Evolutionary conservation across 2,329 filamentous ascomycete species (phyloP), one percentile per base, ranked within the genome.

Genomic region (Anthostomella pinea): DNA sequence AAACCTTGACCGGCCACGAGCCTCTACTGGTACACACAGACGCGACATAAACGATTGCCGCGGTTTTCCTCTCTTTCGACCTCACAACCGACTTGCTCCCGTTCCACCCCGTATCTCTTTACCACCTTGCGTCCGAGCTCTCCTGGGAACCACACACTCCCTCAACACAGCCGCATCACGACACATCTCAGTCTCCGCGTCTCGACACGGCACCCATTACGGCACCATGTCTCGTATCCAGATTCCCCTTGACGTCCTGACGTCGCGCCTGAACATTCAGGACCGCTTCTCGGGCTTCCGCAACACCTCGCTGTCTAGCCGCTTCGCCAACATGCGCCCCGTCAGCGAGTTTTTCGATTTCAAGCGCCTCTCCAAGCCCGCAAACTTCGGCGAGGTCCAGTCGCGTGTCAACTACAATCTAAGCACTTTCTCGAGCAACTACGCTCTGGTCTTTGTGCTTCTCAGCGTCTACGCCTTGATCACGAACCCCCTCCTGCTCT

Each of bases 361-460:
- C 69, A 96, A 96, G 80, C 88, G 90, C 53, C 58, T 98, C 38
- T 95, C 88, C 51, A 98, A 97, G 72, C 93, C 93, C 18, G 79
- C 79, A 60, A 94, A 94, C 71, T 96, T 97, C 57, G 72, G 72
- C 50, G 90, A 96, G 66, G 81, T 88, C 48, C 91, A 97, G 68
- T 89, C 84, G 54, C 82, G 91, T 50, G 83, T 95, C 70, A 95
- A 94, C 75, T 96, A 96, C 82, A 98, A 98, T 68, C 71, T 98
- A 50, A 81, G 85, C 64, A 85, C 97, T 73, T 98, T 95, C 75
- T 94, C 89, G 46, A 96, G 88, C 83, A 98, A 98, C 74, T 98
- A 98, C 77, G 85, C 86, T 52, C 84, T 86, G 48, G 79, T 97
- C 54, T 95, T 97, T 63, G 74, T 86, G 56, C 94, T 98, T 83